A percentile compares a stretch with the other conserved stretches of the same genome.
Conservation (phyloP, 371 early-diverging fungal genomes). For the Apophysomyces ossiformis region DNA sequence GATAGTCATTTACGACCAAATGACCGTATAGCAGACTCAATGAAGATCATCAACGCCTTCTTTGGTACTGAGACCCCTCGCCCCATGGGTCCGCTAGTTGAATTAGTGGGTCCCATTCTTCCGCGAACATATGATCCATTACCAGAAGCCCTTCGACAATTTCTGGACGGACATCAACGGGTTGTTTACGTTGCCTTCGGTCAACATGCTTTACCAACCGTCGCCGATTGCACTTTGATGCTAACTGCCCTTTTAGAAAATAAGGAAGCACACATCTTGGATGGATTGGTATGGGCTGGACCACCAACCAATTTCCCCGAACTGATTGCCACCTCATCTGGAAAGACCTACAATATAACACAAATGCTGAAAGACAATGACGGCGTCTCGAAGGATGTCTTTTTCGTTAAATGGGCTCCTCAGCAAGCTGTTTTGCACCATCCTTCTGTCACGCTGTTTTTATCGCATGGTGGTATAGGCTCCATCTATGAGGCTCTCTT, state of each 20-base stretch:
- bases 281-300: constrained; percentile 43
- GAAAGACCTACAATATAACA: background rate
- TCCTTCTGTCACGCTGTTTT: constrained; percentile 32
- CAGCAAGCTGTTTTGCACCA: constrained; percentile 47
- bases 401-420: constrained; percentile 42
- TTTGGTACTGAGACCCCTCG: constrained; percentile 32
- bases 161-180: constrained; percentile 21
- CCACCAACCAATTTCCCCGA: constrained; percentile 9
- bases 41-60: constrained; percentile 32
- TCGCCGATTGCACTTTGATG: constrained; percentile 13
- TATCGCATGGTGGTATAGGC: constrained; percentile 48
- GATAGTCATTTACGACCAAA: background rate
- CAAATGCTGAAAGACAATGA: background rate
- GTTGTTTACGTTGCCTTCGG: constrained; percentile 47
- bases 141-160: constrained; percentile 17
- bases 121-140: constrained; percentile 23
- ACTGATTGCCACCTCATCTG: constrained; percentile 19
- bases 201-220: constrained; percentile 22
- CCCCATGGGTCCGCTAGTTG: constrained; percentile 35
- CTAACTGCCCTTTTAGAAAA: constrained; percentile 25
- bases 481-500: constrained; percentile 40
- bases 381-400: constrained; percentile 11
- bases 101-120: constrained; percentile 40
- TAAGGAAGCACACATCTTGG: constrained; percentile 22
- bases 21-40: constrained; percentile 11